phyloP scores from a whole-genome alignment of 2,329 filamentous ascomycete species.

The Colletotrichum liriopes region DNA sequence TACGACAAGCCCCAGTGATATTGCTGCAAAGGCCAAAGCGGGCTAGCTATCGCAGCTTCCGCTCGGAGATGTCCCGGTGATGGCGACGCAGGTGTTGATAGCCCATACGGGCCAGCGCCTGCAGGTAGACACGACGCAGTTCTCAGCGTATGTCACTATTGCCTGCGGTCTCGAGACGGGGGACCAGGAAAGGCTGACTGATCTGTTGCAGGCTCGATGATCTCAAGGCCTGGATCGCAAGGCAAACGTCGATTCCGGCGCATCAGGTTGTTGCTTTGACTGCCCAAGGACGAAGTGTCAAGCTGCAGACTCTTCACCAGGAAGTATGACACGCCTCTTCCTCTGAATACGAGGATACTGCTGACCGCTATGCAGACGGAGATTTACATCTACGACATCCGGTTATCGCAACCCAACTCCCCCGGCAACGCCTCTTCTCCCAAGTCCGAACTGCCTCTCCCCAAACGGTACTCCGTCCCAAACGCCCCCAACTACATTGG shows the following conservation, averaged over 20 bases:
- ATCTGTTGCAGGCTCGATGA: conserved; percentile 78
- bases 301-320: conserved; percentile 82
- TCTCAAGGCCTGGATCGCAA: conserved; percentile 85
- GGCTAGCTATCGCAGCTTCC: conserved; percentile 37
- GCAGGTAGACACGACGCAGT: conserved; percentile 81
- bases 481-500: conserved; percentile 86
- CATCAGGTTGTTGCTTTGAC: conserved; percentile 92
- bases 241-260: conserved; percentile 79
- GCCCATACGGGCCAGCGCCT: conserved; percentile 94
- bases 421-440: conserved; percentile 60
- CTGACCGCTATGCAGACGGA: conserved; percentile 73
- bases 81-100: conserved; percentile 92
- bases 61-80: conserved; percentile 71
- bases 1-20: background rate
- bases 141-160: conserved; percentile 75
- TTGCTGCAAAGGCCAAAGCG: conserved; percentile 15
- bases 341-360: background rate
- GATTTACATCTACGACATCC: conserved; percentile 92
- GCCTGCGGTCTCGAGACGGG: background rate
- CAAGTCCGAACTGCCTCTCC: conserved; percentile 65
- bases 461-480: conserved; percentile 71
- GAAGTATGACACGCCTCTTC: conserved; percentile 71
- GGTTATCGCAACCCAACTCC: conserved; percentile 74
- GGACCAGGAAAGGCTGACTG: conserved; percentile 22
- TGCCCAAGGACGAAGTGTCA: conserved; percentile 85